Evolutionary conservation across 2,329 filamentous ascomycete species (phyloP).

Genomic region (Drechmeria coniospora): DNA sequence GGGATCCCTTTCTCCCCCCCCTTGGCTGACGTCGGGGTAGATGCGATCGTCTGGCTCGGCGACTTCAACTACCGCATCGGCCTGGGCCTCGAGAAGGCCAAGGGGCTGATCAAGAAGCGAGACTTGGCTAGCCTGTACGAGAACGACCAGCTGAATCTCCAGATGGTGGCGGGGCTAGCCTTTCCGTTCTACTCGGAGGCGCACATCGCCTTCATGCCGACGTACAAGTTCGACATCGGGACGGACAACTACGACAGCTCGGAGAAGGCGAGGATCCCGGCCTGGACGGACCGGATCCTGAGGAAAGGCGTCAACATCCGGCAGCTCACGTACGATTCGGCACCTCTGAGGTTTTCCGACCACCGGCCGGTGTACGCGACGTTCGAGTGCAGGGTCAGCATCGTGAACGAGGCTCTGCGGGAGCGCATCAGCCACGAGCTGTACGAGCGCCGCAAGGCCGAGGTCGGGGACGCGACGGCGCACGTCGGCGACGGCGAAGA

Average conservation of each 20-base stretch:
- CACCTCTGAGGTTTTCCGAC: slow-evolving; percentile 78
- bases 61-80: slow-evolving; percentile 98
- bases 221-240: slow-evolving; percentile 89
- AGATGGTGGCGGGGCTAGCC: slow-evolving; percentile 84
- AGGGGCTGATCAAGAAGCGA: slow-evolving; percentile 53
- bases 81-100: slow-evolving; percentile 61
- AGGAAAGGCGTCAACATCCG: slow-evolving; percentile 71
- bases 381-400: slow-evolving; percentile 70
- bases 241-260: slow-evolving; percentile 85
- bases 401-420: slow-evolving; percentile 61
- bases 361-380: slow-evolving; percentile 88
- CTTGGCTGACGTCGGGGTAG: too few species aligned
- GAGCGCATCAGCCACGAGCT: slow-evolving; percentile 59
- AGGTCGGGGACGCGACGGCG: slow-evolving; percentile 49
- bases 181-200: slow-evolving; percentile 90
- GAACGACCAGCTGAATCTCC: slow-evolving; percentile 88
- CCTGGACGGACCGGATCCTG: slow-evolving; percentile 91
- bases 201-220: slow-evolving; percentile 75
- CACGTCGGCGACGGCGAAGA: slow-evolving; percentile 35
- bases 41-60: slow-evolving; percentile 81
- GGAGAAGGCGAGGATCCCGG: slow-evolving; percentile 89
- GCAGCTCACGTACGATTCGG: slow-evolving; percentile 69
- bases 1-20: too few species aligned
- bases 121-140: slow-evolving; percentile 73
- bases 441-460: slow-evolving; percentile 52